phyloP scores from a whole-genome alignment of 169 alveolate genomes.

The Haemoproteus tartakovskyi region DNA sequence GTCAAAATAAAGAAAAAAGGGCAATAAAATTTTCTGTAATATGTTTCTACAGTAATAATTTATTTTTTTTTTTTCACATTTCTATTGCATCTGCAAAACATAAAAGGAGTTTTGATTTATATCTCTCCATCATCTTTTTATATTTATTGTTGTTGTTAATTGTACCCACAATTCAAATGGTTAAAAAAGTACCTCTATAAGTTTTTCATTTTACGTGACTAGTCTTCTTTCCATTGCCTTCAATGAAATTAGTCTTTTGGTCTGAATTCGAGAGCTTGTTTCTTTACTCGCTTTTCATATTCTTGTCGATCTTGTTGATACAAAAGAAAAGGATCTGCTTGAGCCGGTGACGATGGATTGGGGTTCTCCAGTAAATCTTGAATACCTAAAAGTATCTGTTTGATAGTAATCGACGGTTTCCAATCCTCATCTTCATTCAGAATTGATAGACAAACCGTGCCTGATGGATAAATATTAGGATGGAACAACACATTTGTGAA shows the following conservation, averaged over 20 bases:
- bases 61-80: too few relatives aligned
- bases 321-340: constrained; percentile 93
- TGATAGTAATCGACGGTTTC: constrained; percentile 98
- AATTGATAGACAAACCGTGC: constrained; percentile 97
- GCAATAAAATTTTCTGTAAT: too few relatives aligned
- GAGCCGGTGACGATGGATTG: constrained; percentile 96
- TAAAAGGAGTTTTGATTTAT: too few relatives aligned
- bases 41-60: too few relatives aligned
- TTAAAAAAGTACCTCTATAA: too few relatives aligned
- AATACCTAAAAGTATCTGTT: constrained; percentile 96
- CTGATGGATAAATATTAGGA: constrained; percentile 98
- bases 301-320: constrained; percentile 90
- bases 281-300: constrained; percentile 80
- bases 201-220: too few relatives aligned
- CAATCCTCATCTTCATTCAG: constrained; percentile 99
- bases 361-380: constrained; percentile 97
- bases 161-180: too few relatives aligned
- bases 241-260: constrained; percentile 74
- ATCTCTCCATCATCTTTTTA: too few relatives aligned
- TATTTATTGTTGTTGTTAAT: too few relatives aligned
- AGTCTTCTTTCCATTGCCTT: too few relatives aligned
- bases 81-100: too few relatives aligned
- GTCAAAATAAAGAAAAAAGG: too few relatives aligned
- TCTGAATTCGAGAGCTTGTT: constrained; percentile 75
- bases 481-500: constrained; percentile 96